Evolutionary conservation across 2,329 filamentous ascomycete genomes (phyloP), one percentile per base, ranked within the genome.

Genomic region (Bimuria novae-zelandiae): DNA sequence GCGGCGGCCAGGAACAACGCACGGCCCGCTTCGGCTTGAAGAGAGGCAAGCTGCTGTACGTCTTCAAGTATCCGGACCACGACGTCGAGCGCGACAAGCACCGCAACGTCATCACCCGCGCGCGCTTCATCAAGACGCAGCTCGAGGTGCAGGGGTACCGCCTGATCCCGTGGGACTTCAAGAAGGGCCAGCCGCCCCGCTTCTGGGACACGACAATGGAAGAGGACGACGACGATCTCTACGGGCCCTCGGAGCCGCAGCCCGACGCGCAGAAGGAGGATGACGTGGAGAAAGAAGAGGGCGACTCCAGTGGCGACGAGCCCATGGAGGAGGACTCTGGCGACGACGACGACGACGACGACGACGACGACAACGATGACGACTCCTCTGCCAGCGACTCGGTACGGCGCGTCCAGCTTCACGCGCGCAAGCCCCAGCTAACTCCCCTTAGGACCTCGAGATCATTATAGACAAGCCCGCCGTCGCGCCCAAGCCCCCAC

Each of bases 221-320:
- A 35, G 79, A 80, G 56, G 79, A 81, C 57, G 79, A 81, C 53
- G 79, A 81, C 57, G 79, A 81, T 68, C 76, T 81, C 58, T 81
- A 81, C 65, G 74, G 72, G 43, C 68, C 72, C 50, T 63, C 67
- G n/a, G 68, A 73, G 52, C 46, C 61, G 27, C 41, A 44, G 41
- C 27, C 41, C 8, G 27, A 14, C 16, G 16, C 27, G n/a, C 7
- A 19, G 27, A 1, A 19, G 7, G 27, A 32, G 16, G 6, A 16
- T 10, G 25, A 4, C 23, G 23, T 25, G 14, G 70, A 66, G 52
- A 59, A 62, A 52, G 64, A 68, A 16, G 61, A 64, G 19, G 67
- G 68, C 7, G 69, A 47, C 8, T 72, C 72, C 3, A 68, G 71
- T 41, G 73, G 73, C 33, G 74, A 75, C 32, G 76, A 79, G 61